Evolutionary conservation across 2,329 filamentous ascomycete species (phyloP).

Genomic region (Conoideocrella luteorostrata): DNA sequence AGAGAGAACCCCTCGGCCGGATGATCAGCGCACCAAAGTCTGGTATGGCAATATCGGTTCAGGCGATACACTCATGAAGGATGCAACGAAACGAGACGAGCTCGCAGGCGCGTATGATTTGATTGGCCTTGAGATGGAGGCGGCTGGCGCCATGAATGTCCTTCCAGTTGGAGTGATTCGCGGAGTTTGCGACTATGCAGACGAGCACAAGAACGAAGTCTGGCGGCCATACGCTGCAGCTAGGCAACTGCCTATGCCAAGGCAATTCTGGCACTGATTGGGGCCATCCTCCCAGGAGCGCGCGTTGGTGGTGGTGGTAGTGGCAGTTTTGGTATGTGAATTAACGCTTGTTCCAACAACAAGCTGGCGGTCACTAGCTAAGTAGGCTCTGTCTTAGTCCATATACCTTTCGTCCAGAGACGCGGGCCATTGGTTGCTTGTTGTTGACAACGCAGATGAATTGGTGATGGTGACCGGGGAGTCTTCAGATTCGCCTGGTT

Average conservation of each 20-base stretch:
- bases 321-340: no score
- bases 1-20: not conserved
- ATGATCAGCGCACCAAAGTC: not conserved
- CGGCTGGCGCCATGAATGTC: slow-evolving; percentile 24
- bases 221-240: slow-evolving; percentile 31
- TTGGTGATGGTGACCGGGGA: no score
- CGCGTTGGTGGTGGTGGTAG: no score
- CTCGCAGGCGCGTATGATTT: slow-evolving; percentile 20
- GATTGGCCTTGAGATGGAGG: slow-evolving; percentile 29
- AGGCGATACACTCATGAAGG: slow-evolving; percentile 25
- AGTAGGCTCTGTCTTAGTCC: no score
- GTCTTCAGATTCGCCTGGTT: no score
- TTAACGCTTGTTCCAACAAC: no score
- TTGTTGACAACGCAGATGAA: no score
- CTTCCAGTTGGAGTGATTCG: slow-evolving; percentile 18
- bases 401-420: no score
- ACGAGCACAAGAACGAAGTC: slow-evolving; percentile 24
- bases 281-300: no score
- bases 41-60: slow-evolving; percentile 20
- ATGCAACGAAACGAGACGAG: slow-evolving; percentile 16
- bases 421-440: no score
- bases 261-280: no score
- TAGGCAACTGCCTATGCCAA: not conserved
- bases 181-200: slow-evolving; percentile 25
- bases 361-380: no score